Evolutionary conservation across 2,329 filamentous ascomycete species (phyloP), one percentile per base, ranked within the genome.

Genomic region (Trichophyton rubrum): DNA sequence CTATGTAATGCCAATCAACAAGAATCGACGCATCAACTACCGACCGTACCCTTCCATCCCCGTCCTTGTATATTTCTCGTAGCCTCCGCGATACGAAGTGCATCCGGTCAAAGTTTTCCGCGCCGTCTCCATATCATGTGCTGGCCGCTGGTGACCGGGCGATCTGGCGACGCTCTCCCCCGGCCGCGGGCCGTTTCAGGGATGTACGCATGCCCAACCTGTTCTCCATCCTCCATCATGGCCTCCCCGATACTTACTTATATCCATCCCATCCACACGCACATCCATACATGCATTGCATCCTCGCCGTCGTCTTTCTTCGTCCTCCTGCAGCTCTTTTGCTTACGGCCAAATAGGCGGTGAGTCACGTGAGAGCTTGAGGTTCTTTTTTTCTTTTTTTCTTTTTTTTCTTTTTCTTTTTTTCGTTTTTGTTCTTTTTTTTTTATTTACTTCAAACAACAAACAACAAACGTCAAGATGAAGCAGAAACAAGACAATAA

Each of bases 141-240:
- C 51, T 55, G 51, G 24, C 45, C 45, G 45, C 45, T 51, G 45
- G 45, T 51, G 45, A 51, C 45, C 45, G 45, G 45, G 45, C 20
- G 45, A 51, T 51, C 45, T 51, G 45, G 24, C 22, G 33, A 38
- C 33, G 33, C 45, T 27, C 45, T 51, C 20, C 22, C 22, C 20
- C 45, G 20, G 43, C 47, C 27, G 27, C 27, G 27, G 27, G 27
- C 49, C n/a, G 49, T 55, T 24, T 51, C 45, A 15, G 11, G 24
- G 20, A 27, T 24, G 51, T 35, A 35, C 27, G 51, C 51, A 55
- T 55, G 51, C 51, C 51, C 51, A 55, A 55, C 51, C 51, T 35
- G 27, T 2, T 8, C 27, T 3, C 15, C 47, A n/a, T n/a, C 47
- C 24, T 27, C 24, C 27, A 6, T 30, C 33, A 38, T 38, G 33